Evolutionary conservation across 164 flowering plant genomes (phyloP), one percentile per base, ranked within the genome.

Genomic region (Magnolia sinica): DNA sequence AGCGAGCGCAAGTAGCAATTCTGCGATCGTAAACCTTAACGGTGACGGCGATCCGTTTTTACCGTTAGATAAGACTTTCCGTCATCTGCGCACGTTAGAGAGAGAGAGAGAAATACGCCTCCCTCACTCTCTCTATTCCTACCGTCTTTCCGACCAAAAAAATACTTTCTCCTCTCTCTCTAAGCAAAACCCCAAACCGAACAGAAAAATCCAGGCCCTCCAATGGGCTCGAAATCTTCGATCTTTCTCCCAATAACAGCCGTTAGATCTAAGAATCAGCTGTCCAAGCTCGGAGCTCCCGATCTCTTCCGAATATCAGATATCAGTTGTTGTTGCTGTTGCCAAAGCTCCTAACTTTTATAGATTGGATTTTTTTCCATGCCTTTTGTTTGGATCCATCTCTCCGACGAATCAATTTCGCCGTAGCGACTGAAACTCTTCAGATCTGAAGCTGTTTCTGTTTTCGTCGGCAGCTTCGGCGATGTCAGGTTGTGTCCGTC

Each of bases 41-140:
- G 65, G 72, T 68, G 64, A 75, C 72, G 72, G 14, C 66, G 49
- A 11, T 67, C 77, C 45, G 77, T 75, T 75, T 75, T 67, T 50
- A 55, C 77, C 77, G 77, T 75, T 75, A 68, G 49, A 51, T 49
- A 14, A 23, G 6, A 71, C n/a, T 29, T 61, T 23, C 71, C 71
- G 65, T 68, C 52, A 52, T 3, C 13, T 13, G 71, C 51, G 72
- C 50, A 27, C 64, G 77, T 65, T 75, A 68, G 67, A 14, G 50
- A 27, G 4, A 18, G 67, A n/a, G n/a, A 59, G 10, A n/a, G 67
- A 18, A 16, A 10, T 23, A 24, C 29, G 61, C 61, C 13, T 27
- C 22, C 27, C 22, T 19, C 68, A 29, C 52, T 7, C 19, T 72
- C 18, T 7, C 1, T 14, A 1, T 0, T 10, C 18, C 6, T 37